Conservation (phyloP, 495 filamentous ascomycete genomes). For the Talaromyces borbonicus region DNA sequence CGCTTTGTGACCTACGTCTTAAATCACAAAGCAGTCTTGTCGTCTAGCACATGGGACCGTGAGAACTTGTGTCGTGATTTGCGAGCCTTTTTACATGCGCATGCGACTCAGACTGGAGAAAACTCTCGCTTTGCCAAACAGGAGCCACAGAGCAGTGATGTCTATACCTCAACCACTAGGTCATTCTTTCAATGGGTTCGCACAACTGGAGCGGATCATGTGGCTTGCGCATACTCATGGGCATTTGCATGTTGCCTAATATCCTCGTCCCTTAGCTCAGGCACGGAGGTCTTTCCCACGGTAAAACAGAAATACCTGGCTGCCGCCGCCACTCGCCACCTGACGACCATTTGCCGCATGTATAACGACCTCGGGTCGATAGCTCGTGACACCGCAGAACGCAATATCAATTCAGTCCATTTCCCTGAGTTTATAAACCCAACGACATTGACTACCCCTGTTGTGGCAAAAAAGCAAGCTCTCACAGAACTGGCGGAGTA, state of each 20-base stretch:
- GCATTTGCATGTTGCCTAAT: conserved; percentile 23
- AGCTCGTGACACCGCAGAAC: conserved; percentile 20
- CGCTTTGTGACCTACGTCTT: not conserved
- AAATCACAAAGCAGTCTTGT: conserved; percentile 2
- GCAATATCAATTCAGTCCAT: conserved; percentile 30
- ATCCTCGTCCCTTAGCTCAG: not conserved
- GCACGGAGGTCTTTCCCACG: not conserved
- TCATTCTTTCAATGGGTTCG: conserved; percentile 27
- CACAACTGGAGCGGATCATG: conserved; percentile 23
- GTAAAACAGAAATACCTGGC: conserved; percentile 20
- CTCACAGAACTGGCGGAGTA: too few species aligned
- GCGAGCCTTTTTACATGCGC: conserved; percentile 16
- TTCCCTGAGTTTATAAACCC: conserved; percentile 32
- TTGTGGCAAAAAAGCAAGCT: too few species aligned
- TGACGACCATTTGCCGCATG: conserved; percentile 27
- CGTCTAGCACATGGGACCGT: not conserved
- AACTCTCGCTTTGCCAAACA: not conserved
- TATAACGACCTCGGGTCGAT: conserved; percentile 33
- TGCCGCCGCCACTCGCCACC: conserved; percentile 17
- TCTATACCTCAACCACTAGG: not conserved
- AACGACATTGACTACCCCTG: too few species aligned
- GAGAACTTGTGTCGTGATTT: conserved; percentile 11
- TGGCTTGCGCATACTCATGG: conserved; percentile 28
- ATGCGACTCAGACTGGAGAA: conserved; percentile 17
- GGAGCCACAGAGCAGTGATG: not conserved